A percentile compares a stretch with the other conserved stretches of the same genome.
These are phyloP conservation scores for Fonsecaea monophora DNA, from an alignment of 2,329 filamentous ascomycete genomes.

Conservation along the genomic window DNA sequence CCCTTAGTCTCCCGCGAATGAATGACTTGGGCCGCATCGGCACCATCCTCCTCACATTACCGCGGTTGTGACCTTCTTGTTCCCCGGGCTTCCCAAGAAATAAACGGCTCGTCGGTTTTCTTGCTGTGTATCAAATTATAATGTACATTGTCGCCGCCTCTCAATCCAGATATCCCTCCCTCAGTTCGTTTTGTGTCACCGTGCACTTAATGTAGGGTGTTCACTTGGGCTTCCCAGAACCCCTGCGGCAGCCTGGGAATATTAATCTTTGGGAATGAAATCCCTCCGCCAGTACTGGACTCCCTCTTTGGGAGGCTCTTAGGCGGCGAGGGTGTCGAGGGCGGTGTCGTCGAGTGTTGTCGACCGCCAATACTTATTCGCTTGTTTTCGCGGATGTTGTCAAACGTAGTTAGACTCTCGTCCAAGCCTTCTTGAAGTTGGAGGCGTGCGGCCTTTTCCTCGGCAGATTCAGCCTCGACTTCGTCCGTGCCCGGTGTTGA, in stretches of 20 bases:
- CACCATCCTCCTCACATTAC: background rate
- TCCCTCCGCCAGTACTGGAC: slow-evolving; percentile 25
- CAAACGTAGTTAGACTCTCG: slow-evolving; percentile 40
- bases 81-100: background rate
- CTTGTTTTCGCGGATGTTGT: slow-evolving; percentile 36
- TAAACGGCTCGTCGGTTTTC: background rate
- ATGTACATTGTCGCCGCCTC: background rate
- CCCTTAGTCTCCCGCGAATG: background rate
- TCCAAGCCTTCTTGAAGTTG: slow-evolving; percentile 36
- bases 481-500: slow-evolving; percentile 24
- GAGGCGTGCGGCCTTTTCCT: slow-evolving; percentile 27
- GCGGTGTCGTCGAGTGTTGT: slow-evolving; percentile 28
- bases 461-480: slow-evolving; percentile 17
- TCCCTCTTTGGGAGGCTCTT: slow-evolving; percentile 27
- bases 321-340: slow-evolving; percentile 32
- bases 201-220: slow-evolving; percentile 32
- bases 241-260: slow-evolving; percentile 38
- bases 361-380: slow-evolving; percentile 20
- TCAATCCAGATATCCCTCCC: background rate
- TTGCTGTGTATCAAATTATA: slow-evolving; percentile 5
- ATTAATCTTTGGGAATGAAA: slow-evolving; percentile 38
- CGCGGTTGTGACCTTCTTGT: background rate
- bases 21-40: background rate
- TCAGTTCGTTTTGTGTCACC: background rate
- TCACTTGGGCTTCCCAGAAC: slow-evolving; percentile 39